Percentiles rank a stretch among this genome's conserved stretches.
Conservation (phyloP, 768 basidiomycete genomes). For the Sutorius australiensis region DNA sequence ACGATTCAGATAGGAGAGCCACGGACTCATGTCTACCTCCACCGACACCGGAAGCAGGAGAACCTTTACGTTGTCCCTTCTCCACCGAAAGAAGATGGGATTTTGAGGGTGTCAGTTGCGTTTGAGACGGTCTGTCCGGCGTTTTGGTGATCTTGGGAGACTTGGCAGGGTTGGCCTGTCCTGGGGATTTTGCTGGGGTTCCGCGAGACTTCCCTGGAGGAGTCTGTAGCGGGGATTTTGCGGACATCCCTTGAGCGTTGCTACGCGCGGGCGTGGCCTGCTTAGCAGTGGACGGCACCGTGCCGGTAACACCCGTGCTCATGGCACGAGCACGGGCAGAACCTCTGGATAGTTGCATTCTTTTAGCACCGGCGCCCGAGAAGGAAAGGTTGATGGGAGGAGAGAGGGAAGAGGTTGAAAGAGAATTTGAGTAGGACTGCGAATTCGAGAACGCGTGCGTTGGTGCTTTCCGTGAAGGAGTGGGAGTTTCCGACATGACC, state of each 20-base stretch:
- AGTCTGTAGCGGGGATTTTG: constrained; percentile 13
- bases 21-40: constrained; percentile 15
- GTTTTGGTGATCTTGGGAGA: constrained; percentile 22
- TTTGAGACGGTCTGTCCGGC: constrained; percentile 18
- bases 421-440: constrained; percentile 26
- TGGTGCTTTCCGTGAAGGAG: constrained; percentile 24
- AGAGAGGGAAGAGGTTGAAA: constrained; percentile 25
- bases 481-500: constrained; percentile 42
- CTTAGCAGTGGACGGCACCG: constrained; percentile 5
- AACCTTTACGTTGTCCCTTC: constrained; percentile 19
- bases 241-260: constrained; percentile 12
- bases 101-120: constrained; percentile 21
- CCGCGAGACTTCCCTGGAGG: constrained; percentile 19
- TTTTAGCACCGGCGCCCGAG: constrained; percentile 39
- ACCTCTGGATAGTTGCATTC: constrained; percentile 17
- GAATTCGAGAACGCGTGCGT: constrained; percentile 19
- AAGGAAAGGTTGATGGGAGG: constrained; percentile 40
- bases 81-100: constrained; percentile 13
- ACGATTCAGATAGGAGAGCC: constrained; percentile 18
- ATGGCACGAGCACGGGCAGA: constrained; percentile 16
- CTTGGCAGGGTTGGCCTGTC: constrained; percentile 20
- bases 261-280: constrained; percentile 16
- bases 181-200: constrained; percentile 22
- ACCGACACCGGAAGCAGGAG: constrained; percentile 15
- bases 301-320: constrained; percentile 13